Evolutionary conservation across 2,329 filamentous ascomycete species (phyloP).

Genomic region (Nothopassalora personata): DNA sequence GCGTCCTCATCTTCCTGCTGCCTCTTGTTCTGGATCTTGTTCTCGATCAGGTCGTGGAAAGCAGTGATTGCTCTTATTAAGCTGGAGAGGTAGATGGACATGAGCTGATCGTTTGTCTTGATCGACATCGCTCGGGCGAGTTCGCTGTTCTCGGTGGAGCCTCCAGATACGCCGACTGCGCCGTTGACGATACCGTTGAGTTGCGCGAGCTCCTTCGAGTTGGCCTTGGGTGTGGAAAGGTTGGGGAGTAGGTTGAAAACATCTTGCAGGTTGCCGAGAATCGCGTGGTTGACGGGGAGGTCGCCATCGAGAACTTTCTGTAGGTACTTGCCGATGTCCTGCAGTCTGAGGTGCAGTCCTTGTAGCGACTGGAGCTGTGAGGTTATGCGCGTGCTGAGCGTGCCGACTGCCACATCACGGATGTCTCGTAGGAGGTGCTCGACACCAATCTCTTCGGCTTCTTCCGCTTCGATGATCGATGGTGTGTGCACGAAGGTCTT

Average conservation of each 20-base stretch:
- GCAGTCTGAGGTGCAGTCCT: slow-evolving; percentile 86
- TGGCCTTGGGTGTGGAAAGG: slow-evolving; percentile 72
- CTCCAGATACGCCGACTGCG: slow-evolving; percentile 49
- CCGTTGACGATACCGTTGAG: slow-evolving; percentile 48
- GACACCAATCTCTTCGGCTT: slow-evolving; percentile 97
- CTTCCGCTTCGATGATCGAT: slow-evolving; percentile 96
- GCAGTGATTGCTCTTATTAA: slow-evolving; percentile 96
- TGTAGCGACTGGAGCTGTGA: slow-evolving; percentile 97
- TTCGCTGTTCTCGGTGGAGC: slow-evolving; percentile 65
- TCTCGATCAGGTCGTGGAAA: slow-evolving; percentile 98
- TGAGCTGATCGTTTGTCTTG: slow-evolving; percentile 98
- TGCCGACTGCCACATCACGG: slow-evolving; percentile 94
- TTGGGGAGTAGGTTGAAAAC: slow-evolving; percentile 98
- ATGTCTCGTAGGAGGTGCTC: slow-evolving; percentile 97
- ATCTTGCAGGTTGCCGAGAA: slow-evolving; percentile 96
- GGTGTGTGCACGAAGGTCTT: slow-evolving; percentile 98
- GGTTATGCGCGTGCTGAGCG: slow-evolving; percentile 91
- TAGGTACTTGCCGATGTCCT: slow-evolving; percentile 91
- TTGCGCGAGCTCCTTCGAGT: slow-evolving; percentile 57
- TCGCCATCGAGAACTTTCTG: slow-evolving; percentile 92
- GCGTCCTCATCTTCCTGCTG: slow-evolving; percentile 91
- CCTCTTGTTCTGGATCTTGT: slow-evolving; percentile 99
- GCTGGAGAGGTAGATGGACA: slow-evolving; percentile 96
- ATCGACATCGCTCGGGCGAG: slow-evolving; percentile 94
- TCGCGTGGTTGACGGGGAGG: slow-evolving; percentile 93